Base-by-base conservation (phyloP, 2,329 filamentous ascomycete genomes). In the Cladobotryum mycophilum region DNA sequence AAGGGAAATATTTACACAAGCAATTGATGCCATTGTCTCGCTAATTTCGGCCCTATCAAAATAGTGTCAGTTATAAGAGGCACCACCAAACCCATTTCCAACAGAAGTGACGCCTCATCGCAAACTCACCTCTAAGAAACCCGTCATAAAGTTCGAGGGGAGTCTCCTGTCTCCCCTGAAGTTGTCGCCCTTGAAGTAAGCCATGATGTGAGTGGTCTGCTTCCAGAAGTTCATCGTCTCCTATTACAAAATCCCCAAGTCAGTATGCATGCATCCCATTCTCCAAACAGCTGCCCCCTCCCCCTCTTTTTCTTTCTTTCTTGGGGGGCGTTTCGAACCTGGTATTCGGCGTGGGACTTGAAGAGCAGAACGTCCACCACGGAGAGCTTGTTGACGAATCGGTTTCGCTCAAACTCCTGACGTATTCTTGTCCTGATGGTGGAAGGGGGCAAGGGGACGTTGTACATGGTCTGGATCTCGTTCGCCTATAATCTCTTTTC, bases 141-240 rank as follows among this genome's bases (percentile, higher is more conserved):
- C 89, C 61, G 84, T 80, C 75, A 99, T 95, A 75, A 99, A 99
- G 76, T 82, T 93, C 63, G 82, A 82, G 37, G 92, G 92, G 71
- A 96, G 73, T 67, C 82, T 83, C 61, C 89, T 69, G 77, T 86
- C 69, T 82, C 89, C 76, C 83, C 89, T 74, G 67, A 81, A 81
- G 70, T 79, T 81, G 70, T 97, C 91, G 62, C 84, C 80, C 67
- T 91, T 84, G 80, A 97, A 99, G 73, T 96, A 99, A 63, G 93
- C 90, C 81, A 99, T 89, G 61, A 99, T 81, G 70, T 99, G 93
- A 57, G 88, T 88, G 55, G 91, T 79, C 73, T 99, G 93, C 74
- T 96, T 96, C 93, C 93, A 99, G 79, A 88, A 99, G 76, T 99
- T 99, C 78, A 99, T 83, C 48, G 88, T 99, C 79, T 99, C 93